phyloP scores from a whole-genome alignment of 2,329 filamentous ascomycete species.

The Alternaria burnsii region DNA sequence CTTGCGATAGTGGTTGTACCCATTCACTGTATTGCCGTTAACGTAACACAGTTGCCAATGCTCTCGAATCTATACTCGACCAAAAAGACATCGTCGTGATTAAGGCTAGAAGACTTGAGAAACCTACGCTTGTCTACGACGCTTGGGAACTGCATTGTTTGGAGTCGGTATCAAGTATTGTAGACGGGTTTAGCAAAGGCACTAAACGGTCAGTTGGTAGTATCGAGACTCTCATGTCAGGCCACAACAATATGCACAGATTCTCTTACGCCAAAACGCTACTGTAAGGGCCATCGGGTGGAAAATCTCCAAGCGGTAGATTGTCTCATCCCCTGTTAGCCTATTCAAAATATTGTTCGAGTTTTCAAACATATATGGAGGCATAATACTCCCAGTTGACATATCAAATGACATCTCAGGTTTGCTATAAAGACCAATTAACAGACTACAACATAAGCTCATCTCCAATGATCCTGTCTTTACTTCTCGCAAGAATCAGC shows the following conservation, averaged over 20 bases:
- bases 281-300: neutral
- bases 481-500: neutral
- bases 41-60: neutral
- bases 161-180: neutral
- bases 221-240: neutral
- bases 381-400: neutral
- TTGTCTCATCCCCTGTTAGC: neutral
- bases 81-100: neutral
- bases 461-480: neutral
- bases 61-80: neutral
- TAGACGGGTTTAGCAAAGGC: neutral
- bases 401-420: neutral
- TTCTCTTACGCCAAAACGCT: neutral
- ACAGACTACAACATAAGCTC: neutral
- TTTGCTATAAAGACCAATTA: neutral
- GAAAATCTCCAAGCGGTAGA: neutral
- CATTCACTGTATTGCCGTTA: neutral
- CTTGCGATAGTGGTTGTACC: neutral
- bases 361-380: neutral
- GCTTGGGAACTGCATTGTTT: neutral
- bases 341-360: neutral
- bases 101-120: neutral
- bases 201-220: neutral
- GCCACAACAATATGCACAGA: too few species aligned
- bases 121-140: neutral